These are phyloP conservation scores for Oryza nivara DNA, from an alignment of 176 grass and related monocot genomes.

Conservation along the genomic window DNA sequence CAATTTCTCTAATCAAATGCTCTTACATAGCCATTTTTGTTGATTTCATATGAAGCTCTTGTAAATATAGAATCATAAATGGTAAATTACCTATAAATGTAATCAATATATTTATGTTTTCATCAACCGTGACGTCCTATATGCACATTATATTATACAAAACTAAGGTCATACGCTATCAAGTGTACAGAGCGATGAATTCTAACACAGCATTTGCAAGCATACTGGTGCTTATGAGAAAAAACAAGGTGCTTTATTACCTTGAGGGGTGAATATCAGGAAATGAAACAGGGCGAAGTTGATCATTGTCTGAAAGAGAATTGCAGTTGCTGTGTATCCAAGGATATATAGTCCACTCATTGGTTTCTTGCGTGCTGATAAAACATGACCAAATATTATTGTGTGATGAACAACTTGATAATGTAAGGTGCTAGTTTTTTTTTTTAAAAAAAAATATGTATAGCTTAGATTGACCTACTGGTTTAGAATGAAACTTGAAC, in stretches of 20 bases:
- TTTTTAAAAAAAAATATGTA: not conserved
- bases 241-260: conserved; percentile 46
- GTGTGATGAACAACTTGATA: conserved; percentile 24
- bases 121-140: not conserved
- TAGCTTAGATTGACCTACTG: conserved; percentile 62
- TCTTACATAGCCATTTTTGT: not conserved
- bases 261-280: conserved; percentile 96
- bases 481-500: conserved; percentile 98
- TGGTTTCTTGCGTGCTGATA: conserved; percentile 67
- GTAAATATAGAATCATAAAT: not conserved
- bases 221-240: conserved; percentile 44
- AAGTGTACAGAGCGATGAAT: not conserved
- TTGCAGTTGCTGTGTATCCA: conserved; percentile 99
- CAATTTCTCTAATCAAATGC: not conserved
- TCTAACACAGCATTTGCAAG: conserved; percentile 8
- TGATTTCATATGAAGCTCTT: not conserved
- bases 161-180: not conserved
- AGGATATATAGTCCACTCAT: conserved; percentile 98
- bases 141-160: not conserved
- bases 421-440: conserved; percentile 16
- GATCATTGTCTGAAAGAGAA: conserved; percentile 88
- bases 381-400: conserved; percentile 25
- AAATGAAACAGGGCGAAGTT: conserved; percentile 89
- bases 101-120: conserved; percentile 21
- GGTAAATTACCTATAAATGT: conserved; percentile 12